phyloP scores from a whole-genome alignment of 495 filamentous ascomycete genomes.

The Lindgomyces ingoldianus region DNA sequence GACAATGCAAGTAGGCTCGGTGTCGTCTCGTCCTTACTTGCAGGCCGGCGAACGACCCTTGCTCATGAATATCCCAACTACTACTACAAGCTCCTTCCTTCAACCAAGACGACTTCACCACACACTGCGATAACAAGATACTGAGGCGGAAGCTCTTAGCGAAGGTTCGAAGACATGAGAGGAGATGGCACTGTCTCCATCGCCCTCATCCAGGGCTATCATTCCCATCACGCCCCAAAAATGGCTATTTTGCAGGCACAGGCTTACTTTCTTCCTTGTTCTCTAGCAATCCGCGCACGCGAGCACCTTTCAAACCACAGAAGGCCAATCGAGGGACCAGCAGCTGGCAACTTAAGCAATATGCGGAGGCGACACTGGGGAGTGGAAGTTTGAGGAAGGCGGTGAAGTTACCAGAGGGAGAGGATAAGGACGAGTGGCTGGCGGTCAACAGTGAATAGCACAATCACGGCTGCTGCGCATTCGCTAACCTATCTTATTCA shows the following conservation, averaged over 20 bases:
- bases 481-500: slow-evolving; percentile 38
- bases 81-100: slow-evolving; percentile 32
- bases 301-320: slow-evolving; percentile 86
- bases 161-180: not conserved
- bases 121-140: slow-evolving; percentile 1
- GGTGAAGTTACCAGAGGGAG: slow-evolving; percentile 93
- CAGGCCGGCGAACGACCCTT: too few species aligned
- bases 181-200: slow-evolving; percentile 6
- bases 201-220: too few species aligned
- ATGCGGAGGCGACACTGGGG: slow-evolving; percentile 94
- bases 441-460: slow-evolving; percentile 79
- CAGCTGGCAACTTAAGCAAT: slow-evolving; percentile 94
- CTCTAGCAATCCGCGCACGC: slow-evolving; percentile 79
- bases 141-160: slow-evolving; percentile 17
- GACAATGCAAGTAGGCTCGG: not conserved
- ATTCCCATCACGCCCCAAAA: slow-evolving; percentile 6
- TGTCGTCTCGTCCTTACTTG: too few species aligned
- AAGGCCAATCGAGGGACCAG: slow-evolving; percentile 83
- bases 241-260: slow-evolving; percentile 26
- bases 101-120: slow-evolving; percentile 12
- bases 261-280: slow-evolving; percentile 47
- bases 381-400: slow-evolving; percentile 94
- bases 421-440: slow-evolving; percentile 96
- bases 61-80: slow-evolving; percentile 25
- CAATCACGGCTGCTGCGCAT: not conserved